Conservation (phyloP, 1,284 basidiomycete genomes). For the Austroboletus niveus region DNA sequence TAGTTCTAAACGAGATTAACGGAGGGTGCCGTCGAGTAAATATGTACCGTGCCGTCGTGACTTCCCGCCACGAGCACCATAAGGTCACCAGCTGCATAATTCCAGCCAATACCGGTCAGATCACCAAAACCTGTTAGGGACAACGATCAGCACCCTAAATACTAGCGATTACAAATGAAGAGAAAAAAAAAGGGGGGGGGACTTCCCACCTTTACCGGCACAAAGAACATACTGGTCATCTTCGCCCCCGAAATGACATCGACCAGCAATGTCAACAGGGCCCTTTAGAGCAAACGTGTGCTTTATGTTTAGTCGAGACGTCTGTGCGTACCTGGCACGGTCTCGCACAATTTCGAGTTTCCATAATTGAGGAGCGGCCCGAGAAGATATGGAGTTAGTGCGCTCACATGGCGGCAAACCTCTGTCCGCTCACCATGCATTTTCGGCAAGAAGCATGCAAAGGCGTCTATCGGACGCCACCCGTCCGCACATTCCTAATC, state of each 20-base stretch:
- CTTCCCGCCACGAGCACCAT: constrained; percentile 80
- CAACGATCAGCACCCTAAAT: constrained; percentile 3
- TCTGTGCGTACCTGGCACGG: constrained; percentile 34
- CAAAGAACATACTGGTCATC: constrained; percentile 75
- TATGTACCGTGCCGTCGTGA: constrained; percentile 68
- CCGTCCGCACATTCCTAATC: too few relatives aligned
- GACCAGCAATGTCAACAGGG: constrained; percentile 69
- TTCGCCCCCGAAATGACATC: constrained; percentile 76
- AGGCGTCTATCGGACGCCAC: too few relatives aligned
- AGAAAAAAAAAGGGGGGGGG: neutral
- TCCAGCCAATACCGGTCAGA: constrained; percentile 77
- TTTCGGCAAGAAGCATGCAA: too few relatives aligned
- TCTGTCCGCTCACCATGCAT: too few relatives aligned
- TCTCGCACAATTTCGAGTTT: constrained; percentile 66
- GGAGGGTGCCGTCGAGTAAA: constrained; percentile 53
- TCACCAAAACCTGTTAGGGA: constrained; percentile 64
- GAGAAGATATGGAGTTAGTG: constrained; percentile 9
- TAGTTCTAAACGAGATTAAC: too few relatives aligned
- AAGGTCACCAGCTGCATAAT: constrained; percentile 58
- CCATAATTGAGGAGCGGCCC: constrained; percentile 82
- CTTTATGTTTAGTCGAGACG: constrained; percentile 50
- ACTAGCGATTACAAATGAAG: neutral
- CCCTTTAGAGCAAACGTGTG: constrained; percentile 73
- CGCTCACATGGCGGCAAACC: neutral
- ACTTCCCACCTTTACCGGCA: constrained; percentile 60